These are phyloP conservation scores for Neurospora sp. DNA, from an alignment of 495 filamentous ascomycete genomes.

Conservation along the genomic window DNA sequence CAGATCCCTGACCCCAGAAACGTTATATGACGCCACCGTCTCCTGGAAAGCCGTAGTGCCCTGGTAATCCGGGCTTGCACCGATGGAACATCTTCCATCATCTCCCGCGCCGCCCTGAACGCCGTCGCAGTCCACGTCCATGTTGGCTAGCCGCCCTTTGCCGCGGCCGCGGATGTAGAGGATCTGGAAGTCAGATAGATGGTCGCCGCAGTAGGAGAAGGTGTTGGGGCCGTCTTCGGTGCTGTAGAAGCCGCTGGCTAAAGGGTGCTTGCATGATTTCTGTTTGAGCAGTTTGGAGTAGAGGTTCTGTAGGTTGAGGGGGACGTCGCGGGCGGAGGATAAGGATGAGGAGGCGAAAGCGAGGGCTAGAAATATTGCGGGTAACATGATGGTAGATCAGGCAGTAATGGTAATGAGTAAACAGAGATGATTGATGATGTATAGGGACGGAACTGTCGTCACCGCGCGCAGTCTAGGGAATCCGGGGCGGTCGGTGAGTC, in stretches of 20 bases:
- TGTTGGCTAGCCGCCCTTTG: conserved; percentile 30
- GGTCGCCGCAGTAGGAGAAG: conserved; percentile 31
- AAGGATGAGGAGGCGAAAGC: not conserved
- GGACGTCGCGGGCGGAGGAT: conserved; percentile 6
- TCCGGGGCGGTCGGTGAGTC: not conserved
- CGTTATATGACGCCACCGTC: conserved; percentile 25
- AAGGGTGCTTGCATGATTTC: conserved; percentile 15
- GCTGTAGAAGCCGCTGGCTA: conserved; percentile 22
- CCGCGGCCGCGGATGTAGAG: conserved; percentile 21
- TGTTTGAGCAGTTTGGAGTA: conserved; percentile 20
- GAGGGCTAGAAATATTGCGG: too few species aligned
- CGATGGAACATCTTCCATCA: conserved; percentile 31
- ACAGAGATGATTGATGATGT: not conserved
- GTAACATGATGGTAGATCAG: not conserved
- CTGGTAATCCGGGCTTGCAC: conserved; percentile 39
- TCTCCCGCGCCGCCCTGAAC: conserved; percentile 19
- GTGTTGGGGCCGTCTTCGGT: conserved; percentile 15
- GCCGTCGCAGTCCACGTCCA: conserved; percentile 65
- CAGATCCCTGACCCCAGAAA: conserved; percentile 40
- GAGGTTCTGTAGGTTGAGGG: conserved; percentile 21
- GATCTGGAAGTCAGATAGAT: conserved; percentile 15
- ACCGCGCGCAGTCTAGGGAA: not conserved
- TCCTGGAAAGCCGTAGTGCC: conserved; percentile 45
- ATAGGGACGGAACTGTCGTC: not conserved
- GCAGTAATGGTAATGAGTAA: not conserved